Base-by-base conservation (phyloP, 768 basidiomycete species). In the Suillus subluteus region DNA sequence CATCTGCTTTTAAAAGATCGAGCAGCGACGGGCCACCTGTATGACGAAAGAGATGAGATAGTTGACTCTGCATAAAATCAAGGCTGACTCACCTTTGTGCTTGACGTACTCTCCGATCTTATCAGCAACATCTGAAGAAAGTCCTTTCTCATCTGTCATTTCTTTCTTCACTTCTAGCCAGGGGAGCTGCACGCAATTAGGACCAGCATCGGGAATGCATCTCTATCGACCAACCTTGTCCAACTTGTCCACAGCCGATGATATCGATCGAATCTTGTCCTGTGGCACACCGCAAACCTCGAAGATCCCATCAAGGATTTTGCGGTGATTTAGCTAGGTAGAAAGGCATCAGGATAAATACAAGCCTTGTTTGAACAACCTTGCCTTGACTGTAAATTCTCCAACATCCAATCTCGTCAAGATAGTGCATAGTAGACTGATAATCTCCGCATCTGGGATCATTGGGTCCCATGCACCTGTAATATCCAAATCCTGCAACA, bases 31-130 rank as follows among this genome's bases (percentile, higher is more conserved):
- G 86, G 1, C 94, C 92, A 40, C 95, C 95, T 96, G 68, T 23
- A 32, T 16, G 21, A 16, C 43, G 6, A 23, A 12, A 37, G 18
- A 44, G 38, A 62, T 52, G 11, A 61, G 9, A 37, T 40, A 61
- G 4, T 8, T 13, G 9, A 16, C 59, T 44, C 54, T 12, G 35
- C 40, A 38, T 5, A 43, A 58, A 13, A 43, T 59, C 4, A 32
- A 21, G 54, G 18, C n/a, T 6, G 63, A 79, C 65, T 63, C n/a
- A 91, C 96, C 97, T 82, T 98, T 98, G 75, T 90, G 86, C 75
- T 95, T 96, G 68, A 99, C 98, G 73, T 98, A 99, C 76, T 96
- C 92, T 26, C 97, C 97, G 73, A 99, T 99, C 78, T 86, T 91
- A 80, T 99, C 97, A 0, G 98, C 96, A 4, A 91, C 85, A 7